Percentiles rank a stretch among this genome's conserved stretches.
These are phyloP conservation scores for Knufia fluminis DNA, from an alignment of 2,329 filamentous ascomycete genomes.

Conservation along the genomic window DNA sequence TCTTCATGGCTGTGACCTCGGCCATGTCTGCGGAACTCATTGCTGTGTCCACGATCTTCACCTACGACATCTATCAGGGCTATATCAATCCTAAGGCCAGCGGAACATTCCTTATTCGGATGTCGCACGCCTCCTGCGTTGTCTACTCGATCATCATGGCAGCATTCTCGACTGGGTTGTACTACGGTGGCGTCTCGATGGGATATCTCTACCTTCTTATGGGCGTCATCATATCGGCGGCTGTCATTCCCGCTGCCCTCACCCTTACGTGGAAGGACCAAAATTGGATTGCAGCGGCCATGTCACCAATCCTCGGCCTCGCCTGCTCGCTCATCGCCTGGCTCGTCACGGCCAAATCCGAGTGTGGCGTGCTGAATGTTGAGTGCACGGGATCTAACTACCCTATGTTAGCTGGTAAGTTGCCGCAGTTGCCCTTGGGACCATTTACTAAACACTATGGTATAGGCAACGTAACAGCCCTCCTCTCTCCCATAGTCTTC, in stretches of 20 bases:
- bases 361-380: slow-evolving; percentile 61
- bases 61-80: slow-evolving; percentile 80
- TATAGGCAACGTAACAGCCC: slow-evolving; percentile 72
- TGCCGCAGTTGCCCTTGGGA: not conserved
- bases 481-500: slow-evolving; percentile 67
- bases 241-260: slow-evolving; percentile 72
- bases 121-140: slow-evolving; percentile 65
- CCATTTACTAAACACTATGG: slow-evolving; percentile 59
- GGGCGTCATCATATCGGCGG: slow-evolving; percentile 81
- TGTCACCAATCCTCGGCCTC: slow-evolving; percentile 61
- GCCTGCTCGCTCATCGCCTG: slow-evolving; percentile 62
- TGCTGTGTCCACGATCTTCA: slow-evolving; percentile 77
- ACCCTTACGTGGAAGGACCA: slow-evolving; percentile 74
- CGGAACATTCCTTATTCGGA: slow-evolving; percentile 68
- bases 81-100: slow-evolving; percentile 72
- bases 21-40: slow-evolving; percentile 77
- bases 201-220: slow-evolving; percentile 83
- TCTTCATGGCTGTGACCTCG: slow-evolving; percentile 86
- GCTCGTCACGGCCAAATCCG: slow-evolving; percentile 64
- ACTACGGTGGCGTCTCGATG: slow-evolving; percentile 70
- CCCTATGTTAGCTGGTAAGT: slow-evolving; percentile 17
- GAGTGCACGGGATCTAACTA: slow-evolving; percentile 66
- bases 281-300: slow-evolving; percentile 62
- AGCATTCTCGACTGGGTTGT: slow-evolving; percentile 65
- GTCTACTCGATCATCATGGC: slow-evolving; percentile 71